Base-by-base conservation (phyloP, 768 basidiomycete genomes). In the Serpula lacrymans region DNA sequence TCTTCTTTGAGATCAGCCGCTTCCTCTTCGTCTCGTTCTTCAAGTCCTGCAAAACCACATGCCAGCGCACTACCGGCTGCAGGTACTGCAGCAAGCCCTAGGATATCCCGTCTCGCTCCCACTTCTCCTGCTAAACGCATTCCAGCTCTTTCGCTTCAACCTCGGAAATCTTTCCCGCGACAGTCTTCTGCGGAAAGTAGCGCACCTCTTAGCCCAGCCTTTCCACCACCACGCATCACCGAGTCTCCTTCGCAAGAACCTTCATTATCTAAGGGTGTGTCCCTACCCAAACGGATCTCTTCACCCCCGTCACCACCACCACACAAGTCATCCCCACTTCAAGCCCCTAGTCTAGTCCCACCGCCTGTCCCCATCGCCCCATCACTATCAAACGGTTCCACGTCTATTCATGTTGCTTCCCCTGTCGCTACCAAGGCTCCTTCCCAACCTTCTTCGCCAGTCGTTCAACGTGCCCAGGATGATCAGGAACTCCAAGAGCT, bases 401-500 rank as follows among this genome's bases (percentile, higher is more conserved):
- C 25, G 30, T 13, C 49, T 4, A 29, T 26, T 6, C 38, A 16
- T 18, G n/a, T 30, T n/a, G 7, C 35, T 25, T 21, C 48, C 18
- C 41, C 49, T 13, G 26, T 41, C 16, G 28, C 37, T 17, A 37
- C 55, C 2, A 53, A 45, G 43, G 14, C 31, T 33, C 31, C 31
- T 6, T 7, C 31, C 20, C 53, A 60, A 2, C 57, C 59, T 14
- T 54, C 61, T 2, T 61, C 59, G 8, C 54, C 59, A 12, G 38
- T 42, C 7, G 18, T 49, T 21, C 42, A 60, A 51, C 58, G 56
- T 28, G 55, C 50, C 18, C 55, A 42, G 39, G 78, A 83, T 46
- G 83, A 82, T 41, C 61, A 73, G 38, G 83, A 86, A 53, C 61
- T 80, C 14, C 83, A 94, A 62, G 90, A 94, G 60, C 68, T 93